Conservation (phyloP, 192 early-diverging fungal species). For the Chytriomyces confervae region DNA sequence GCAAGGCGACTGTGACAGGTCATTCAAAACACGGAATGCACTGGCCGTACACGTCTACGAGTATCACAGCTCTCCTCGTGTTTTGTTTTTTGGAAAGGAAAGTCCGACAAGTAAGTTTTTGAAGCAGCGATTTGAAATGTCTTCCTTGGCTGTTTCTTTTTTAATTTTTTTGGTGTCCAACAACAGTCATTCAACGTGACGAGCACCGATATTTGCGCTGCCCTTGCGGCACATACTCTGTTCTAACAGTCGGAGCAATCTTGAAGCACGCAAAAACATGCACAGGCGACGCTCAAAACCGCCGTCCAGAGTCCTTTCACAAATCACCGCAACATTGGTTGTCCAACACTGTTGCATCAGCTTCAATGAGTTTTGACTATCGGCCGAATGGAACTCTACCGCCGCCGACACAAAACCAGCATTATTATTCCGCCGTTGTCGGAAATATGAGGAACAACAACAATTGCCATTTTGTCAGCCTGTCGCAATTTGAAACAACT, state of each 20-base stretch:
- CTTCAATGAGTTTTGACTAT: too few species aligned
- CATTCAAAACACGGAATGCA: constrained; percentile 2
- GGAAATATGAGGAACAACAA: too few species aligned
- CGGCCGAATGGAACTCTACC: too few species aligned
- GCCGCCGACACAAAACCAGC: too few species aligned
- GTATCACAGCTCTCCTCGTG: not conserved
- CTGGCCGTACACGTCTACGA: constrained; percentile 20
- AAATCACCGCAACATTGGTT: too few species aligned
- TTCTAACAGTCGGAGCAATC: constrained; percentile 47
- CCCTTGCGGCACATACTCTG: constrained; percentile 3
- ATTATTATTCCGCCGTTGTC: too few species aligned
- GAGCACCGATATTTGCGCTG: not conserved
- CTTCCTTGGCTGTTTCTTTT: not conserved
- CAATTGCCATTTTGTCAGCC: too few species aligned
- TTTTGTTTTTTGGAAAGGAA: not conserved
- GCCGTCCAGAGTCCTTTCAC: too few species aligned
- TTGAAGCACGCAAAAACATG: too few species aligned
- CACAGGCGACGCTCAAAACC: too few species aligned
- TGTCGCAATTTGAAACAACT: too few species aligned
- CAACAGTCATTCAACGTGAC: not conserved
- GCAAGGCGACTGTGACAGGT: not conserved
- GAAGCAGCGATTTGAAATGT: not conserved
- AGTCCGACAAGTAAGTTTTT: not conserved
- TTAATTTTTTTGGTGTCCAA: not conserved
- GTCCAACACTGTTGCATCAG: too few species aligned